phyloP scores from a whole-genome alignment of 371 early-diverging fungal genomes.

The Apophysomyces ossiformis region DNA sequence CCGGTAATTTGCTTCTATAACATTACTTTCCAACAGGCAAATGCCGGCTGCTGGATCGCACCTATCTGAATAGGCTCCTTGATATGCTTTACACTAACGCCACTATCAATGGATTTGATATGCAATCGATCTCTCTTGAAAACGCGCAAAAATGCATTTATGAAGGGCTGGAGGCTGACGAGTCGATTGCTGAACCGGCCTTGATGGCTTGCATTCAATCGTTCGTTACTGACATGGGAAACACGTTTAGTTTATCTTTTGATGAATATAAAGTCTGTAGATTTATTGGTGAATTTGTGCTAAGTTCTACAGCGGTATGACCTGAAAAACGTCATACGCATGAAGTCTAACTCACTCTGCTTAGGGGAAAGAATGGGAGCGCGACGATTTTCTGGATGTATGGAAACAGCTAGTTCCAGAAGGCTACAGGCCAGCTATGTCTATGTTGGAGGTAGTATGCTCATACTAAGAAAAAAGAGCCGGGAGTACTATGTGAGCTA shows the following conservation, averaged over 20 bases:
- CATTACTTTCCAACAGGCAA: slow-evolving; percentile 21
- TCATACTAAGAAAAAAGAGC: too few species aligned
- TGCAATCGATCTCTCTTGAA: slow-evolving; percentile 25
- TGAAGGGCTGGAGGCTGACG: slow-evolving; percentile 26
- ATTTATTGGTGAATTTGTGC: slow-evolving; percentile 43
- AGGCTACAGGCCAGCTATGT: slow-evolving; percentile 37
- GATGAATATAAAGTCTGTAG: slow-evolving; percentile 41
- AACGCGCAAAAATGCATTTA: slow-evolving; percentile 33
- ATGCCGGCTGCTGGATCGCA: slow-evolving; percentile 40
- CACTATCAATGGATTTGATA: slow-evolving; percentile 26
- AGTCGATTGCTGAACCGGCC: slow-evolving; percentile 39
- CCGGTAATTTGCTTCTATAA: not conserved
- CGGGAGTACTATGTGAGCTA: slow-evolving; percentile 3
- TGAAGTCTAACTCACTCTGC: not conserved
- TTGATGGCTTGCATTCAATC: slow-evolving; percentile 33
- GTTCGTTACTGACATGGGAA: slow-evolving; percentile 23
- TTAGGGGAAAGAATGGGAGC: slow-evolving; percentile 55
- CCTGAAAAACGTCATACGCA: not conserved
- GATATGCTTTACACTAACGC: slow-evolving; percentile 44
- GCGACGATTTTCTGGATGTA: slow-evolving; percentile 47
- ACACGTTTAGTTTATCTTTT: slow-evolving; percentile 14
- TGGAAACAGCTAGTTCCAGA: slow-evolving; percentile 50
- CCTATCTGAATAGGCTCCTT: slow-evolving; percentile 34
- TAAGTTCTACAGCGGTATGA: slow-evolving; percentile 27
- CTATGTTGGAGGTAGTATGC: slow-evolving; percentile 35